phyloP scores from a whole-genome alignment of 108 stramenopile species.

The Pseudonitzschia pungens region DNA sequence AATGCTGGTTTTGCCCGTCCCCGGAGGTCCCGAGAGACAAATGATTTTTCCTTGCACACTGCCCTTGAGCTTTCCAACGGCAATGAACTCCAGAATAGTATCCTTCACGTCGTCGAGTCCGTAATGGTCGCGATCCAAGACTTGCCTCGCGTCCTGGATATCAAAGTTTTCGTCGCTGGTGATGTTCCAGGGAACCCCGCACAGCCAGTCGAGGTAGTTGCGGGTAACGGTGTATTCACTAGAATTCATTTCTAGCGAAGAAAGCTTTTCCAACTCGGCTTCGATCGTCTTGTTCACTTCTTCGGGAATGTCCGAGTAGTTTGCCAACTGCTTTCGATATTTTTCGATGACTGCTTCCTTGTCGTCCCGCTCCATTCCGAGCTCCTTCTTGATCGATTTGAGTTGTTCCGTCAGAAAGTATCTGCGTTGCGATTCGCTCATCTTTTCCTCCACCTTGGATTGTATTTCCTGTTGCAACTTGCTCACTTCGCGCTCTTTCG shows the following conservation, averaged over 20 bases:
- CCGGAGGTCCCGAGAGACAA: constrained; percentile 95
- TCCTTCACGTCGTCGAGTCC: constrained; percentile 97
- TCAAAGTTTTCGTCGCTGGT: constrained; percentile 89
- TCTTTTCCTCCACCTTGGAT: constrained; percentile 95
- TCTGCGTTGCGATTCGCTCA: constrained; percentile 89
- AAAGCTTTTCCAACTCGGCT: constrained; percentile 90
- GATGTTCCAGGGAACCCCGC: constrained; percentile 91
- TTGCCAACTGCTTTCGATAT: constrained; percentile 77
- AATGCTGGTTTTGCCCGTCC: constrained; percentile 85
- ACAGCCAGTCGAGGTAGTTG: constrained; percentile 96
- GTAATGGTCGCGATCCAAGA: constrained; percentile 93
- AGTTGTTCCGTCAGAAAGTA: constrained; percentile 97
- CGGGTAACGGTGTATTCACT: constrained; percentile 95
- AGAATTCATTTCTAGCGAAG: constrained; percentile 91
- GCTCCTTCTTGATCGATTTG: constrained; percentile 98
- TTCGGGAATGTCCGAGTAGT: constrained; percentile 67
- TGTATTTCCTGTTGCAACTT: constrained; percentile 93
- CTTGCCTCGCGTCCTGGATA: constrained; percentile 61
- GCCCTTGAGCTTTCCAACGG: constrained; percentile 93
- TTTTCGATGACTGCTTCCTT: constrained; percentile 93
- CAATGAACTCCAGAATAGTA: constrained; percentile 96
- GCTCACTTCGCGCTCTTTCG: constrained; percentile 87
- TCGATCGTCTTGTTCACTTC: constrained; percentile 79
- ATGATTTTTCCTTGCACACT: constrained; percentile 94
- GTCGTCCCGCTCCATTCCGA: constrained; percentile 98